Evolutionary conservation across 2,329 filamentous ascomycete genomes (phyloP).

Genomic region (Endocalyx cinctus): DNA sequence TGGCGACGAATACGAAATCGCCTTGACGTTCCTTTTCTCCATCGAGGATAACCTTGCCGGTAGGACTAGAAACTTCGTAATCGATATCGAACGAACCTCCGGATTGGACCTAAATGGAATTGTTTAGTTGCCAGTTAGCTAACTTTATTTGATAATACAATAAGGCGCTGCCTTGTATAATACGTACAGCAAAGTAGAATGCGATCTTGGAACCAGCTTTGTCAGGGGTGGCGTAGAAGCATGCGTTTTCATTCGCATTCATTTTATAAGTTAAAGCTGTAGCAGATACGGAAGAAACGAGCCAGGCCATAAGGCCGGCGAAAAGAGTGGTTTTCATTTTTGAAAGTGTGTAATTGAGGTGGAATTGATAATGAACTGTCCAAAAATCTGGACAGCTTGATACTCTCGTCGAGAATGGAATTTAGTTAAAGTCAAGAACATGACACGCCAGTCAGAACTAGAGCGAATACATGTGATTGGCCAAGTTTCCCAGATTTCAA

Average conservation of each 20-base stretch:
- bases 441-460: too few species aligned
- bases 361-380: constrained; percentile 13
- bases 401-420: too few species aligned
- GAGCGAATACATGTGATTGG: too few species aligned
- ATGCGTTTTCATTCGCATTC: constrained; percentile 85
- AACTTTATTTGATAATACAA: constrained; percentile 4
- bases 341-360: constrained; percentile 21
- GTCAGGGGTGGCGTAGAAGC: constrained; percentile 83
- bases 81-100: constrained; percentile 97
- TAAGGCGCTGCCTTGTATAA: neutral
- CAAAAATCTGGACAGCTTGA: constrained; percentile 19
- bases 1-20: constrained; percentile 96
- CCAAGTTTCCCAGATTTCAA: too few species aligned
- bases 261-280: constrained; percentile 95
- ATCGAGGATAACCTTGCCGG: constrained; percentile 74
- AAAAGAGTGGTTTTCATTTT: constrained; percentile 64
- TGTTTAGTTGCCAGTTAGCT: too few species aligned
- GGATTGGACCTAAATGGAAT: constrained; percentile 99
- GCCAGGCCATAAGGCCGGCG: constrained; percentile 65
- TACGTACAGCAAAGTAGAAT: constrained; percentile 93
- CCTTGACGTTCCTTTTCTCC: constrained; percentile 91
- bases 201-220: constrained; percentile 82
- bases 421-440: too few species aligned
- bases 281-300: constrained; percentile 68
- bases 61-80: constrained; percentile 80